Percentiles rank a stretch among this genome's conserved stretches.
phyloP scores from a whole-genome alignment of 1,284 basidiomycete species.

The Thecaphora frezii region DNA sequence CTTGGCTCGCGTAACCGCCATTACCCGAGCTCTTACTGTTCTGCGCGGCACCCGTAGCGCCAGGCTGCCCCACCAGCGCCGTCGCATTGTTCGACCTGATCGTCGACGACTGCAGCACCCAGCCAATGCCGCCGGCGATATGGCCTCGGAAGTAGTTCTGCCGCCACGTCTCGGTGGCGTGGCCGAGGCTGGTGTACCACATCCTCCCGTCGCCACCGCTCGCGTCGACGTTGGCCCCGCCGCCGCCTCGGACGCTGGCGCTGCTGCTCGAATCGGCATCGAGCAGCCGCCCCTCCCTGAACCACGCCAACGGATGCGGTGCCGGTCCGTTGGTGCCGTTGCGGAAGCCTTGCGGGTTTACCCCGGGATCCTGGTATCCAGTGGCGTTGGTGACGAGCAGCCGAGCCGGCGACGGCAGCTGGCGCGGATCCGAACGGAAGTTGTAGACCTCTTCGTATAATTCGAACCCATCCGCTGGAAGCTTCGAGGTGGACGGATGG shows the following conservation, averaged over 20 bases:
- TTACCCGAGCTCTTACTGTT: too few species aligned
- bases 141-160: slow-evolving; percentile 70
- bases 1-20: too few species aligned
- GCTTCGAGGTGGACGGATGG: slow-evolving; percentile 33
- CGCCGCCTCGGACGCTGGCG: slow-evolving; percentile 22
- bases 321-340: slow-evolving; percentile 71
- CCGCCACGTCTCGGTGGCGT: slow-evolving; percentile 69
- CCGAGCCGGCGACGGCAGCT: slow-evolving; percentile 54
- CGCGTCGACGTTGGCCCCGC: slow-evolving; percentile 23
- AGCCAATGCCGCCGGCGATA: slow-evolving; percentile 72
- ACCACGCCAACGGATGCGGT: slow-evolving; percentile 69
- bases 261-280: slow-evolving; percentile 14
- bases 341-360: slow-evolving; percentile 60
- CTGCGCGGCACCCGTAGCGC: too few species aligned
- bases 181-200: slow-evolving; percentile 78
- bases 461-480: slow-evolving; percentile 15
- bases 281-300: slow-evolving; percentile 67
- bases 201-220: slow-evolving; percentile 68
- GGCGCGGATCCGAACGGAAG: slow-evolving; percentile 74
- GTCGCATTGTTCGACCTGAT: slow-evolving; percentile 3
- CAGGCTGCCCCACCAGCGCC: slow-evolving; percentile 2
- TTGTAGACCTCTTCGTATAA: slow-evolving; percentile 66
- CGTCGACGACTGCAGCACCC: slow-evolving; percentile 66
- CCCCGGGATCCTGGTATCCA: slow-evolving; percentile 25
- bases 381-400: slow-evolving; percentile 42